Evolutionary conservation across 2,329 filamentous ascomycete genomes (phyloP).

Genomic region (Alternaria viburni): DNA sequence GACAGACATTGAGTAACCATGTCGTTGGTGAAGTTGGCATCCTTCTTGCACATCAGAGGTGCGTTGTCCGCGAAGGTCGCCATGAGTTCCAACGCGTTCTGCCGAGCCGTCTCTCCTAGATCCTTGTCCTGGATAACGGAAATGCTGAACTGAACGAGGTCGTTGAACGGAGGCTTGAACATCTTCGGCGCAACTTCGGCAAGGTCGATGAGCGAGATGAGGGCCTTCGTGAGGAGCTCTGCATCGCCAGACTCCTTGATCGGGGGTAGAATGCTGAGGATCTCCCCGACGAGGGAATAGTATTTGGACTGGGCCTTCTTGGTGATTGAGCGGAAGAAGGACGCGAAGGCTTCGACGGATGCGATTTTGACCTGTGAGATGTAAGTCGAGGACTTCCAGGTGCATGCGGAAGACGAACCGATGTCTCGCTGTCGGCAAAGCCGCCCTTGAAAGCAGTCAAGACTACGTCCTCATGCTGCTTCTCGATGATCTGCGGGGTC

Average conservation of each 20-base stretch:
- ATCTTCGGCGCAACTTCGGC: conserved; percentile 95
- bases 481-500: conserved; percentile 94
- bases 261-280: conserved; percentile 92
- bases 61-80: conserved; percentile 96
- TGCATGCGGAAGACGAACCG: conserved; percentile 57
- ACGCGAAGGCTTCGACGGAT: conserved; percentile 94
- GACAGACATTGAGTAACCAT: conserved; percentile 99
- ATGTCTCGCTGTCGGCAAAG: conserved; percentile 85
- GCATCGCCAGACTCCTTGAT: conserved; percentile 91
- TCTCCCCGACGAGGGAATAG: conserved; percentile 82
- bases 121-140: conserved; percentile 97
- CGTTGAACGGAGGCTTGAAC: conserved; percentile 95
- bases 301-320: conserved; percentile 92
- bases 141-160: conserved; percentile 89
- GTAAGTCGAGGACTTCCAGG: conserved; percentile 13
- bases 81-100: conserved; percentile 96
- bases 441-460: conserved; percentile 86
- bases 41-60: conserved; percentile 93
- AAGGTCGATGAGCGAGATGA: conserved; percentile 90
- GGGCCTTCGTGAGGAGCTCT: conserved; percentile 86
- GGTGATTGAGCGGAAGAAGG: conserved; percentile 89
- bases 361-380: conserved; percentile 78
- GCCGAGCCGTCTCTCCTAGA: conserved; percentile 83
- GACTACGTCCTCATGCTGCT: conserved; percentile 91
- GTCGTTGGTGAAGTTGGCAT: conserved; percentile 86